Percentiles rank a stretch among this genome's conserved stretches.
phyloP scores from a whole-genome alignment of 2,329 filamentous ascomycete species.

The Penicillium griseofulvum region DNA sequence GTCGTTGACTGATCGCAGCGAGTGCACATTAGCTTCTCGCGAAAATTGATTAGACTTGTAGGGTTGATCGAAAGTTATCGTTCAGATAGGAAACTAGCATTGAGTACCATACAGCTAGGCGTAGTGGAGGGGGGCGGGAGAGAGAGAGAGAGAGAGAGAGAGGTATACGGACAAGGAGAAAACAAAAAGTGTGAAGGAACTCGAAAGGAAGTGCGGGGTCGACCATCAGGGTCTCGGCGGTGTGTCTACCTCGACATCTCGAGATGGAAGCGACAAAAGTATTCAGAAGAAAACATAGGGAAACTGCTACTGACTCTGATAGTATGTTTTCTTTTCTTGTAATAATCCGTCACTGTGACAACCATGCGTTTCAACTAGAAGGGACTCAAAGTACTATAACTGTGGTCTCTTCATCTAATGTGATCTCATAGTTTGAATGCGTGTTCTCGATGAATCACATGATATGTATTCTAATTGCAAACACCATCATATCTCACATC shows the following conservation, averaged over 20 bases:
- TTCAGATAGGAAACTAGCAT: background rate
- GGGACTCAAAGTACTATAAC: background rate
- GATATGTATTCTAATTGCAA: background rate
- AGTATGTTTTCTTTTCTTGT: background rate
- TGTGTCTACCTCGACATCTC: background rate
- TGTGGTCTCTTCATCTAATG: background rate
- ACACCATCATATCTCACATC: background rate
- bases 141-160: no score
- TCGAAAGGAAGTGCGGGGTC: background rate
- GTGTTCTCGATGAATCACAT: background rate
- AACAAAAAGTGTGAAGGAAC: background rate
- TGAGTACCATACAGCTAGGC: background rate
- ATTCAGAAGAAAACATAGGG: background rate
- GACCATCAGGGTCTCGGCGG: background rate
- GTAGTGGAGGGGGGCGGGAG: background rate
- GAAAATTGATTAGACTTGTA: background rate
- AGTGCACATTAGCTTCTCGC: background rate
- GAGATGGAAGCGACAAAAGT: no score
- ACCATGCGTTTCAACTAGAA: background rate
- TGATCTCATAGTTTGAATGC: no score
- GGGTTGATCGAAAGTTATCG: background rate
- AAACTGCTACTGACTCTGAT: background rate
- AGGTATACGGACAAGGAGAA: background rate
- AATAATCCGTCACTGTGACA: background rate
- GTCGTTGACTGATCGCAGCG: background rate